Percentiles rank a stretch among this genome's conserved stretches.
Evolutionary conservation across 139 green algal species (phyloP).

Genomic region (Axilococcus clingmanii): DNA sequence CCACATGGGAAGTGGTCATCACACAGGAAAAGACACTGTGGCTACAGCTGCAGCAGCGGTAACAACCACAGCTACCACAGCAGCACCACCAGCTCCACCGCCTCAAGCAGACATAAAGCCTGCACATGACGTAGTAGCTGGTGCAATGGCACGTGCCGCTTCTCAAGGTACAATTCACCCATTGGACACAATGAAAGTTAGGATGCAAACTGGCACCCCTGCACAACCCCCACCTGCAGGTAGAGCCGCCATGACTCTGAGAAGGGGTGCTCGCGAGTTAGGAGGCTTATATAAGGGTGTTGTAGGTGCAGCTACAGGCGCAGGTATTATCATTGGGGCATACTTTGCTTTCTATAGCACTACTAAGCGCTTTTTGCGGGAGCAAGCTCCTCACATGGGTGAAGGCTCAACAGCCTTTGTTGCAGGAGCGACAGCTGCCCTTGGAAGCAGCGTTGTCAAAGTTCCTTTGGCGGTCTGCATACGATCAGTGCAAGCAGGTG

Average conservation of each 20-base stretch:
- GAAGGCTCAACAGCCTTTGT: constrained; percentile 60
- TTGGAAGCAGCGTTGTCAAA: constrained; percentile 73
- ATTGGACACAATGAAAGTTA: constrained; percentile 86
- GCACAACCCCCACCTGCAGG: not conserved
- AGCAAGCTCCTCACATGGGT: constrained; percentile 25
- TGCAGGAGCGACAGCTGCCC: constrained; percentile 57
- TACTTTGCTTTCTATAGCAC: constrained; percentile 89
- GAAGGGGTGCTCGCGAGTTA: constrained; percentile 16
- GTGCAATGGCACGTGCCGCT: constrained; percentile 68
- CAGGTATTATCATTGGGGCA: constrained; percentile 87
- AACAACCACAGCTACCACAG: not conserved
- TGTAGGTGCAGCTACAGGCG: constrained; percentile 73
- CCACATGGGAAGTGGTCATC: too few species aligned
- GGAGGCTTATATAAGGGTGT: constrained; percentile 56
- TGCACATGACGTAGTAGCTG: constrained; percentile 68
- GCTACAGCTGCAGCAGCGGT: not conserved
- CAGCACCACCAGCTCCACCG: constrained; percentile 8
- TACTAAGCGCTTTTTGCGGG: constrained; percentile 44
- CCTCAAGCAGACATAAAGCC: constrained; percentile 10
- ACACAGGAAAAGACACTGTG: constrained; percentile 6
- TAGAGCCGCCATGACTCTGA: not conserved
- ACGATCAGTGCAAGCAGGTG: constrained; percentile 67
- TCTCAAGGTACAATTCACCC: constrained; percentile 86
- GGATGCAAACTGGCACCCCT: constrained; percentile 18
- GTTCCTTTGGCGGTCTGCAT: constrained; percentile 87